These are phyloP conservation scores for Penicillium samsonianum DNA, from an alignment of 495 filamentous ascomycete genomes.

Conservation along the genomic window DNA sequence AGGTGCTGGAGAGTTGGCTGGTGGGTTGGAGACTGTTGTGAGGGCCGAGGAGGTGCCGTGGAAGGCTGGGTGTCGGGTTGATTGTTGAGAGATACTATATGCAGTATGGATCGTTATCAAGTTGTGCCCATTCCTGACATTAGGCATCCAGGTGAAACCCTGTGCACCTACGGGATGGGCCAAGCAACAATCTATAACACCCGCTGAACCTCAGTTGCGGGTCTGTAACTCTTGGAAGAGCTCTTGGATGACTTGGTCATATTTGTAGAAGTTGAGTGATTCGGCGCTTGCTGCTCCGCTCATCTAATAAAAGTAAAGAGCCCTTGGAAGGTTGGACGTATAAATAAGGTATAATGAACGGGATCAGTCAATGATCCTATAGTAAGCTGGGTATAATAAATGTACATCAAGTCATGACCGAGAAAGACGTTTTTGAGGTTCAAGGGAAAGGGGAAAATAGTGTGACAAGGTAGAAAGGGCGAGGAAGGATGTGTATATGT, in stretches of 20 bases:
- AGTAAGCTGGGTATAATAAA: slow-evolving; percentile 29
- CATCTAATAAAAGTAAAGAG: background rate
- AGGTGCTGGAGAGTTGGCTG: slow-evolving; percentile 57
- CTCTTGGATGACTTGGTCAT: background rate
- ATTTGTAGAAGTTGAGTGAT: background rate
- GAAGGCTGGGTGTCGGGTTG: slow-evolving; percentile 37
- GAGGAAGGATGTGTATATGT: background rate
- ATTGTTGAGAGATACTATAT: background rate
- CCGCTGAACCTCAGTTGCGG: too few species aligned
- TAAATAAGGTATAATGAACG: background rate
- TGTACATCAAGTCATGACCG: slow-evolving; percentile 33
- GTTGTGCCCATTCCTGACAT: background rate
- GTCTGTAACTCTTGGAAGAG: background rate
- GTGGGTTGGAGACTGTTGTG: slow-evolving; percentile 84
- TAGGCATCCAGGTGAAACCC: background rate
- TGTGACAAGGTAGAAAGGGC: background rate
- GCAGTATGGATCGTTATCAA: background rate
- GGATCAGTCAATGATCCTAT: slow-evolving; percentile 13
- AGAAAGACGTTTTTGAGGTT: slow-evolving; percentile 3
- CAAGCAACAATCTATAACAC: too few species aligned
- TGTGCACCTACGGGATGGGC: too few species aligned
- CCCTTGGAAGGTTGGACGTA: background rate
- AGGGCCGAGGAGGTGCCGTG: slow-evolving; percentile 63
- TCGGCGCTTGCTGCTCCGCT: background rate
- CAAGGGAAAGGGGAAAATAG: background rate